phyloP scores from a whole-genome alignment of 2,329 filamentous ascomycete genomes.

The Fusarium marasasianum region DNA sequence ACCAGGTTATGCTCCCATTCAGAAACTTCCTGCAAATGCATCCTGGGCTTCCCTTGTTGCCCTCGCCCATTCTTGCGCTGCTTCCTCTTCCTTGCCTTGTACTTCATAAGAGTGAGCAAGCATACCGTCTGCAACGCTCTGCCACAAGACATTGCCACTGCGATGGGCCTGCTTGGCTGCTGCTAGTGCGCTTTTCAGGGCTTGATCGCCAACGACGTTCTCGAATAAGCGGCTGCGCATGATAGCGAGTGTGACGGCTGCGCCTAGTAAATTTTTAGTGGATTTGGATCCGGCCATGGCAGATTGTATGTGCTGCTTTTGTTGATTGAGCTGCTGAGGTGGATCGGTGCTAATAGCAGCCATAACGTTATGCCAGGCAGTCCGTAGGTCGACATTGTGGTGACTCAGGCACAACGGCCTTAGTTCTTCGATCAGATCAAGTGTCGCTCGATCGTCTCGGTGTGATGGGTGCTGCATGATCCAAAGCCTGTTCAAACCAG shows the following conservation, averaged over 20 bases:
- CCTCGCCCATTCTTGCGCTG: slow-evolving; percentile 52
- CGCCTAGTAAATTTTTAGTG: slow-evolving; percentile 79
- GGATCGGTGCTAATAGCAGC: slow-evolving; percentile 72
- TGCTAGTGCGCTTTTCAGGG: slow-evolving; percentile 78
- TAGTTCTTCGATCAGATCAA: slow-evolving; percentile 70
- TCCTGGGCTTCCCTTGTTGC: slow-evolving; percentile 55
- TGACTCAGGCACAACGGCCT: slow-evolving; percentile 74
- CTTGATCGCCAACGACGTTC: slow-evolving; percentile 82
- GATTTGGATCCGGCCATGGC: slow-evolving; percentile 76
- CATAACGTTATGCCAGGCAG: slow-evolving; percentile 79
- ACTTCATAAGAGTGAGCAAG: slow-evolving; percentile 78
- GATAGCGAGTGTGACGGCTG: slow-evolving; percentile 84
- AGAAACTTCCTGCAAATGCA: slow-evolving; percentile 52
- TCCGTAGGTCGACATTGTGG: slow-evolving; percentile 77
- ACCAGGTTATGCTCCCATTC: not conserved
- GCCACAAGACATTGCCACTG: slow-evolving; percentile 78
- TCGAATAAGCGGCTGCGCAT: slow-evolving; percentile 87
- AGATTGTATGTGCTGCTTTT: slow-evolving; percentile 80
- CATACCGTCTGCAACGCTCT: slow-evolving; percentile 83
- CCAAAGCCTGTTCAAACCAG: slow-evolving; percentile 74
- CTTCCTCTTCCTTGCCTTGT: slow-evolving; percentile 67
- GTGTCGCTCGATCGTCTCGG: slow-evolving; percentile 66
- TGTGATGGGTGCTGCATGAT: slow-evolving; percentile 73
- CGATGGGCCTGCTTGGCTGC: slow-evolving; percentile 73
- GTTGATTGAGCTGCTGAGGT: slow-evolving; percentile 74